Percentiles rank a stretch among this genome's conserved stretches.
phyloP scores from a whole-genome alignment of 257 asterid genomes.

The Leptodermis oblonga region DNA sequence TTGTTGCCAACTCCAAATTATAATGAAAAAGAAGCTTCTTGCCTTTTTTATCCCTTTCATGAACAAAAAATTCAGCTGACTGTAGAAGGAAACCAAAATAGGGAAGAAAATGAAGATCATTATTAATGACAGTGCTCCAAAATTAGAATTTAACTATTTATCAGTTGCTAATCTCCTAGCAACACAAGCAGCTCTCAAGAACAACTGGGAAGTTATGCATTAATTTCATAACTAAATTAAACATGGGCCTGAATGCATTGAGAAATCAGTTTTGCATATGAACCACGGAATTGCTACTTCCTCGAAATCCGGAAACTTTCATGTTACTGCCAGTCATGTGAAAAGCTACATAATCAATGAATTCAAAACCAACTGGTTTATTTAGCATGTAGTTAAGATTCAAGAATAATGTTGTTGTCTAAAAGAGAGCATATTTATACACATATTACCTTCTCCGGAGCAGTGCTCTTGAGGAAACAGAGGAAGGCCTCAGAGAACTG shows the following conservation, averaged over 20 bases:
- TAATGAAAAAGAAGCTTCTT: background rate
- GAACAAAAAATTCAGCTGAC: background rate
- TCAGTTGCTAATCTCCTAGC: background rate
- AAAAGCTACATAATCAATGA: background rate
- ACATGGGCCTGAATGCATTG: background rate
- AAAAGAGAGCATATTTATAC: too few relatives aligned
- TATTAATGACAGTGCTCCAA: background rate
- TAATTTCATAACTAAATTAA: background rate
- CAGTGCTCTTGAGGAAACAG: conserved; percentile 86
- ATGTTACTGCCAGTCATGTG: background rate
- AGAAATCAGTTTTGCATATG: background rate
- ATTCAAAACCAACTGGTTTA: background rate
- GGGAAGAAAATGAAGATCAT: background rate
- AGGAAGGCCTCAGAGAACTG: conserved; percentile 85
- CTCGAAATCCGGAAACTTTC: background rate
- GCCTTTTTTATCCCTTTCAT: background rate
- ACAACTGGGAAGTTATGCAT: background rate
- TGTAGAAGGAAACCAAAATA: background rate
- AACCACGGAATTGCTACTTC: background rate
- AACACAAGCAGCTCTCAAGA: too few relatives aligned
- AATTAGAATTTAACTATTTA: background rate
- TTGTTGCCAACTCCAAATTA: background rate
- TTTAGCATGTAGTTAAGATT: too few relatives aligned
- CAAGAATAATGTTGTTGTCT: too few relatives aligned
- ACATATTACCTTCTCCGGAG: conserved; percentile 52